These are phyloP conservation scores for Paecilomyces sp. DNA, from an alignment of 2,329 filamentous ascomycete genomes.

Conservation along the genomic window DNA sequence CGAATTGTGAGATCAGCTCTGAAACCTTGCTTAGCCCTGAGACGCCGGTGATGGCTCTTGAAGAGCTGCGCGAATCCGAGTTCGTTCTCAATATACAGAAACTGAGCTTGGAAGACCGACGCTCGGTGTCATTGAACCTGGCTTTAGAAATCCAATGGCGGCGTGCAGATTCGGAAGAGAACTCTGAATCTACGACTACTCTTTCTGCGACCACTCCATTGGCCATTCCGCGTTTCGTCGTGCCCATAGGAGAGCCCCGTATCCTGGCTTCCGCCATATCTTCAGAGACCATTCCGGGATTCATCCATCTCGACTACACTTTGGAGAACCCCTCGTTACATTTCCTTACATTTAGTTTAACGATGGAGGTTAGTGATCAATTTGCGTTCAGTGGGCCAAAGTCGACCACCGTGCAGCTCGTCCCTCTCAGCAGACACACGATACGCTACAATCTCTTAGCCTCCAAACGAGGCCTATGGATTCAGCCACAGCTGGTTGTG, in stretches of 20 bases:
- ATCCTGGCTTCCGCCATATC: conserved; percentile 54
- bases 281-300: conserved; percentile 24
- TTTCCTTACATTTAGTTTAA: conserved; percentile 85
- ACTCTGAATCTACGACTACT: conserved; percentile 17
- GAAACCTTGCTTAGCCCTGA: conserved; percentile 24
- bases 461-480: conserved; percentile 56
- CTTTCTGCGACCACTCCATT: conserved; percentile 59
- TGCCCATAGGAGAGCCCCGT: conserved; percentile 78
- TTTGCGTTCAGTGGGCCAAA: conserved; percentile 93
- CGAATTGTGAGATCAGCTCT: conserved; percentile 46
- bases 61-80: conserved; percentile 62
- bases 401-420: conserved; percentile 67
- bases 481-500: conserved; percentile 67
- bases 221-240: conserved; percentile 69
- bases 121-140: conserved; percentile 66
- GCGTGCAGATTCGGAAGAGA: conserved; percentile 39
- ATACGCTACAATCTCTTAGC: conserved; percentile 71
- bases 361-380: conserved; percentile 84
- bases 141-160: conserved; percentile 72
- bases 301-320: conserved; percentile 54
- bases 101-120: conserved; percentile 70
- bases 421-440: conserved; percentile 70
- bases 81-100: conserved; percentile 74
- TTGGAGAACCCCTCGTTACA: conserved; percentile 94
- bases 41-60: conserved; percentile 48